phyloP scores from a whole-genome alignment of 1,284 basidiomycete species.

The Ceratobasidium sp. region DNA sequence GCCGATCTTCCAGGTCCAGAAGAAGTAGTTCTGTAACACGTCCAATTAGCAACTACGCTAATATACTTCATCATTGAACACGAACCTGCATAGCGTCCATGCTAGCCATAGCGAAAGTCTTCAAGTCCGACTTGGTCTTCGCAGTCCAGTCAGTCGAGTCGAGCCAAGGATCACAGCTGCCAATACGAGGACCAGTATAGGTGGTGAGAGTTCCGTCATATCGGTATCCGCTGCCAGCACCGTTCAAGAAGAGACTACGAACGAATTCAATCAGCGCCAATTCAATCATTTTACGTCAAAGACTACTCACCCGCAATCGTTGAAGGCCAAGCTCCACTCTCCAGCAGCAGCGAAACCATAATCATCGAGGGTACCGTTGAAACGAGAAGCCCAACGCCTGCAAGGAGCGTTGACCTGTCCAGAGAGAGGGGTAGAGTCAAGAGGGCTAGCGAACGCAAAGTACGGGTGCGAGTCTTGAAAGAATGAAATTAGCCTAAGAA shows the following conservation, averaged over 20 bases:
- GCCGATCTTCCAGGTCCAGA: conserved; percentile 79
- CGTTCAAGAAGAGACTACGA: conserved; percentile 83
- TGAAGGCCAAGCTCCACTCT: conserved; percentile 79
- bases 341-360: conserved; percentile 80
- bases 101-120: conserved; percentile 65
- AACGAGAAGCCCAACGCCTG: conserved; percentile 57
- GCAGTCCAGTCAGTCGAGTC: conserved; percentile 73
- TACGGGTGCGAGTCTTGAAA: conserved; percentile 77
- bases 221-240: conserved; percentile 72
- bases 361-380: conserved; percentile 61
- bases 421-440: conserved; percentile 40
- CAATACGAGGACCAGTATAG: conserved; percentile 48
- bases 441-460: conserved; percentile 53
- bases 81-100: conserved; percentile 62
- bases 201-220: conserved; percentile 64
- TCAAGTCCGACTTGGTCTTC: conserved; percentile 69
- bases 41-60: neutral
- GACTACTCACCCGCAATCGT: conserved; percentile 73
- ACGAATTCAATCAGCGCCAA: neutral
- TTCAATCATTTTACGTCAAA: neutral
- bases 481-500: neutral
- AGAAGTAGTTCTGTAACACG: conserved; percentile 69
- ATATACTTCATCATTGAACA: conserved; percentile 44
- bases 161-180: conserved; percentile 63
- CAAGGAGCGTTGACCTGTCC: conserved; percentile 53